Evolutionary conservation across 1,139 yeast species (phyloP).

Genomic region (Magnusiomyces suaveolens): DNA sequence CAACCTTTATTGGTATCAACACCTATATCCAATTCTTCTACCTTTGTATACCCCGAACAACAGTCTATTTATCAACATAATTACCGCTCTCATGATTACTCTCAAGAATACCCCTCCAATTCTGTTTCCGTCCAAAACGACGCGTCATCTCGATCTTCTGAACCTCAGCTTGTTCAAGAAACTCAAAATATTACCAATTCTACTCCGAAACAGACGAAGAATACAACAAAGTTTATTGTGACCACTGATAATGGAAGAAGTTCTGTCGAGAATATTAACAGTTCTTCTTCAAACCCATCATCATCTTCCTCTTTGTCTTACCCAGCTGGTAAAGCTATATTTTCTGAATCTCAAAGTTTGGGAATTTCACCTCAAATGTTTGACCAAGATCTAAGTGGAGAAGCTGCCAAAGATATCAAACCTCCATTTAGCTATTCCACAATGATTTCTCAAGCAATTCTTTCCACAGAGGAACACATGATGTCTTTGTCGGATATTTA

Average conservation of each 20-base stretch:
- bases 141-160: not conserved
- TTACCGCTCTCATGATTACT: not conserved
- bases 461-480: constrained; percentile 79
- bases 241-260: not conserved
- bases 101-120: not conserved
- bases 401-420: constrained; percentile 83
- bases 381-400: constrained; percentile 66
- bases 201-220: not conserved
- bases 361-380: constrained; percentile 19
- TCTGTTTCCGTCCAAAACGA: not conserved
- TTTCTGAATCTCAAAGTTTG: constrained; percentile 32
- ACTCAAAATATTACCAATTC: not conserved
- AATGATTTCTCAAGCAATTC: constrained; percentile 93
- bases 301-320: constrained; percentile 16
- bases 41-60: not conserved
- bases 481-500: constrained; percentile 86
- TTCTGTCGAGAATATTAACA: not conserved
- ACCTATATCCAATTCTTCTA: not conserved
- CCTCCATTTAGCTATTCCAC: constrained; percentile 98
- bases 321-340: constrained; percentile 36
- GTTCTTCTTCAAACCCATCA: not conserved
- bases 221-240: not conserved
- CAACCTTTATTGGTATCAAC: not conserved
- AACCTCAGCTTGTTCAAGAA: not conserved
- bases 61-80: not conserved